Conservation (phyloP, 345 rosid genomes). For the Ricinus communis region DNA sequence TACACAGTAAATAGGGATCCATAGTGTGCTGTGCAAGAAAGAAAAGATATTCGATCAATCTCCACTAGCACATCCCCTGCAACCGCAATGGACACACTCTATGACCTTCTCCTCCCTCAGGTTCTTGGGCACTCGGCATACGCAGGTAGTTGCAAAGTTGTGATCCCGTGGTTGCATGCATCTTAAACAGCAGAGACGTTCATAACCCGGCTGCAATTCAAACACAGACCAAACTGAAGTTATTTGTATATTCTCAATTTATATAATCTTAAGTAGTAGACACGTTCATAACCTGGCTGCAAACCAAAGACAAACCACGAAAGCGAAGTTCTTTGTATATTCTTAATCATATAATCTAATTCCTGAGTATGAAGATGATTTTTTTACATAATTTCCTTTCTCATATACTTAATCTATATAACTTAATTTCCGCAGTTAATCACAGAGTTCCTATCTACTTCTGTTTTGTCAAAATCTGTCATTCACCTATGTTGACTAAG, state of each 20-base stretch:
- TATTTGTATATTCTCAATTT: too few relatives aligned
- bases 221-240: not conserved
- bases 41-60: slow-evolving; percentile 34
- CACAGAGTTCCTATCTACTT: not conserved
- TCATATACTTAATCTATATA: too few relatives aligned
- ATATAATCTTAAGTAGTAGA: slow-evolving; percentile 79
- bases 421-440: slow-evolving; percentile 1
- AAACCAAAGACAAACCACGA: slow-evolving; percentile 19
- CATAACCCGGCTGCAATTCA: slow-evolving; percentile 71
- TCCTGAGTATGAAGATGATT: too few relatives aligned
- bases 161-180: slow-evolving; percentile 91
- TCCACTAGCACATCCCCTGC: slow-evolving; percentile 79
- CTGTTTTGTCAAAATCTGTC: not conserved
- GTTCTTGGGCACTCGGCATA: slow-evolving; percentile 79
- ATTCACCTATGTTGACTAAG: not conserved
- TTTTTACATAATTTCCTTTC: too few relatives aligned
- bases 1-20: not conserved
- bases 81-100: slow-evolving; percentile 89
- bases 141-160: slow-evolving; percentile 87
- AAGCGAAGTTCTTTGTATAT: too few relatives aligned
- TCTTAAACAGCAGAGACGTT: slow-evolving; percentile 75
- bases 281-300: slow-evolving; percentile 82
- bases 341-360: not conserved
- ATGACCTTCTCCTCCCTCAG: slow-evolving; percentile 83
- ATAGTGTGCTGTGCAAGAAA: not conserved